Percentiles rank a stretch among this genome's conserved stretches.
These are phyloP conservation scores for Penicillium sp. DNA, from an alignment of 2,329 filamentous ascomycete species.

Conservation along the genomic window DNA sequence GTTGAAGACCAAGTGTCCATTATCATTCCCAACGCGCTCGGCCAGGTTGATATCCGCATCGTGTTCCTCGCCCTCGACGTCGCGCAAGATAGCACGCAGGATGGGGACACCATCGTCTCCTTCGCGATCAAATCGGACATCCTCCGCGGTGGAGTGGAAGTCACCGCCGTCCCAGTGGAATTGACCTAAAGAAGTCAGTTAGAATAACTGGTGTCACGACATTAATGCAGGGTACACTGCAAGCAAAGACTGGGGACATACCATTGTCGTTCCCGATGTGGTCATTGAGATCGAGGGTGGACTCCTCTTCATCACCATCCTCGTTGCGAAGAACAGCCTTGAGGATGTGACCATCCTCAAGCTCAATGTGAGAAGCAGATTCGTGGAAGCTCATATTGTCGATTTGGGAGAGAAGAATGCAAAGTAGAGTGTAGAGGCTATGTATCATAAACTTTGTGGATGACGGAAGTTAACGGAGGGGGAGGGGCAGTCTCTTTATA, in stretches of 20 bases:
- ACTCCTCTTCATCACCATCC: slow-evolving; percentile 48
- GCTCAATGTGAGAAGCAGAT: slow-evolving; percentile 47
- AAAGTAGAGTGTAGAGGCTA: not conserved
- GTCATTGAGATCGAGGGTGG: slow-evolving; percentile 52
- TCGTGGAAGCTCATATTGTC: slow-evolving; percentile 53
- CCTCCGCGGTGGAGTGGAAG: slow-evolving; percentile 50
- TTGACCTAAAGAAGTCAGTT: slow-evolving; percentile 30
- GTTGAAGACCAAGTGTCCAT: slow-evolving; percentile 47
- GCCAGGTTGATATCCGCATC: slow-evolving; percentile 55
- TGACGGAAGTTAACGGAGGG: not conserved
- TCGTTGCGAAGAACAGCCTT: slow-evolving; percentile 43
- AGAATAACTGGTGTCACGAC: not conserved
- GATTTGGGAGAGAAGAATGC: not conserved
- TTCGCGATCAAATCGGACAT: slow-evolving; percentile 53
- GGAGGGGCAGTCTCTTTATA: slow-evolving; percentile 6
- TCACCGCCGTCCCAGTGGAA: slow-evolving; percentile 49
- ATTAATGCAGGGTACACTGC: too few species aligned
- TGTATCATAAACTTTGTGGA: not conserved
- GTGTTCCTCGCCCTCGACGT: slow-evolving; percentile 45
- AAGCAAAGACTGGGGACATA: slow-evolving; percentile 15
- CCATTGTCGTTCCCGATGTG: slow-evolving; percentile 56
- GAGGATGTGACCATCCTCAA: slow-evolving; percentile 55
- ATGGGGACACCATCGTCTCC: slow-evolving; percentile 53
- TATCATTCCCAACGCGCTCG: slow-evolving; percentile 55
- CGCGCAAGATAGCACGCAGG: slow-evolving; percentile 52